Conservation (phyloP, 78 protist species). For the Dictyostelium citrinum region DNA sequence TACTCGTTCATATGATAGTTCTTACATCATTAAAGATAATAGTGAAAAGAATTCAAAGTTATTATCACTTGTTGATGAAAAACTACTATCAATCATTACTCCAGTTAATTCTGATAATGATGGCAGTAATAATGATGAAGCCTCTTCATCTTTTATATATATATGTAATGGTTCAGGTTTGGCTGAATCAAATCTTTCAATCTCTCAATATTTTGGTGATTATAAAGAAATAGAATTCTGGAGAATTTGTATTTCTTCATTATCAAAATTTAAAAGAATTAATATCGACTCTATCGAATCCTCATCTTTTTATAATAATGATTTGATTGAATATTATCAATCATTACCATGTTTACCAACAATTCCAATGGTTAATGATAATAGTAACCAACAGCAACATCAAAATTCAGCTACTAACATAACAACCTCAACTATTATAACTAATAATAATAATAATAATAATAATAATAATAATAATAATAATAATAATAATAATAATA, state of each 20-base stretch:
- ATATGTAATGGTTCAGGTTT: background rate
- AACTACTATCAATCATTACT: background rate
- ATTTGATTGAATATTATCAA: constrained; percentile 5
- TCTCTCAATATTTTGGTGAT: constrained; percentile 73
- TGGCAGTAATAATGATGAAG: background rate
- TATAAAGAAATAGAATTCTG: constrained; percentile 30
- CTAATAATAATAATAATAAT: background rate
- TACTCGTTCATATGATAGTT: background rate
- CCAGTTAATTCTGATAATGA: background rate
- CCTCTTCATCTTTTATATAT: background rate
- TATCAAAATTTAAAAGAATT: background rate
- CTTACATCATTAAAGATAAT: background rate
- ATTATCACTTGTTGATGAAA: constrained; percentile 18
- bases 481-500: background rate
- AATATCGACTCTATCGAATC: background rate
- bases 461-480: background rate
- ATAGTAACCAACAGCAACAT: background rate
- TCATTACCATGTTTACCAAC: constrained; percentile 9
- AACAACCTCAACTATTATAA: background rate
- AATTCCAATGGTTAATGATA: constrained; percentile 1
- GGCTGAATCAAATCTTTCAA: constrained; percentile 7
- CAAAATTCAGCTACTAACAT: background rate
- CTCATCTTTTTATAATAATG: constrained; percentile 12
- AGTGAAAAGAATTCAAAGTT: constrained; percentile 20
- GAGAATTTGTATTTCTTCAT: constrained; percentile 22